Evolutionary conservation across 768 basidiomycete genomes (phyloP).

Genomic region (Mycena galericulata): DNA sequence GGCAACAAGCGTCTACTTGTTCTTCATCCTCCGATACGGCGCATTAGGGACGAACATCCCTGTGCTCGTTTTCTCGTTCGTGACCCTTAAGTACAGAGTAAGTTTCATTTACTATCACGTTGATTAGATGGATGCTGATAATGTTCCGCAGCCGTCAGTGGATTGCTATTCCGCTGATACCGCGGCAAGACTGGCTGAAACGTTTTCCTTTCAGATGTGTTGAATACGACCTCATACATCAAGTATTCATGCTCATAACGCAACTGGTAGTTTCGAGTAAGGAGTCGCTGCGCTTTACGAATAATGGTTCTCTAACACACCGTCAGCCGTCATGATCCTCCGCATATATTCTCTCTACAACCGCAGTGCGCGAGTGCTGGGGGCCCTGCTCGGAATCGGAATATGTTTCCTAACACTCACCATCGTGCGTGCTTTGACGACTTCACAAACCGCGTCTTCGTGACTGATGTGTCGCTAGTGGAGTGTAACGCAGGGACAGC

Average conservation of each 20-base stretch:
- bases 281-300: neutral
- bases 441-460: neutral
- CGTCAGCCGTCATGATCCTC: slow-evolving; percentile 40
- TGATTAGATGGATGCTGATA: neutral
- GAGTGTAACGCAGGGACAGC: slow-evolving; percentile 18
- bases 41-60: slow-evolving; percentile 35
- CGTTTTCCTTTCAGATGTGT: slow-evolving; percentile 38
- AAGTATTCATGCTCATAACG: slow-evolving; percentile 43
- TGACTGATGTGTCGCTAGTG: slow-evolving; percentile 20
- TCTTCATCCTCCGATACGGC: slow-evolving; percentile 48
- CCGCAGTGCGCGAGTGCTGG: slow-evolving; percentile 38
- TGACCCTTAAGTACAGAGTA: neutral
- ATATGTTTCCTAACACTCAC: slow-evolving; percentile 28
- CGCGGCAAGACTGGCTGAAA: neutral
- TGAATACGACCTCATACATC: slow-evolving; percentile 39
- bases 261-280: slow-evolving; percentile 37
- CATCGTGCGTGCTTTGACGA: slow-evolving; percentile 30
- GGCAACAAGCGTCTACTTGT: slow-evolving; percentile 37
- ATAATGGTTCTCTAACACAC: neutral
- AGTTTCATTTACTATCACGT: neutral
- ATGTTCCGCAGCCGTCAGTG: neutral
- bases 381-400: slow-evolving; percentile 33
- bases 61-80: slow-evolving; percentile 23
- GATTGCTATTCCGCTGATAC: neutral
- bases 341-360: slow-evolving; percentile 50